phyloP scores from a whole-genome alignment of 2,329 filamentous ascomycete genomes.

The Fusarium austroafricanum region DNA sequence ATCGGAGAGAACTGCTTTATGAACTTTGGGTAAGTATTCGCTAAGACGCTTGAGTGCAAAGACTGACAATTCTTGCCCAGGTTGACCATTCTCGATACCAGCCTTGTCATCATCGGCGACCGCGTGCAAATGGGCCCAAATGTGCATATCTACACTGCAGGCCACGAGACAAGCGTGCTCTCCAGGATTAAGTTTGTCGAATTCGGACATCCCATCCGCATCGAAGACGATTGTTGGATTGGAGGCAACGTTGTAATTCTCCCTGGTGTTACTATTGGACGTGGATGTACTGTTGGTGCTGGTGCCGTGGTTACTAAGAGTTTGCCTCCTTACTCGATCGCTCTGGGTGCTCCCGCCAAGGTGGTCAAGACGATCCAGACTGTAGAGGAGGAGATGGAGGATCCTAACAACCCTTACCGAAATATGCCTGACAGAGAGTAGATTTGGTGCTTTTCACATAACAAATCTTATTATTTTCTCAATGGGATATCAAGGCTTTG shows the following conservation, averaged over 20 bases:
- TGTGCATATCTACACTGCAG: slow-evolving; percentile 76
- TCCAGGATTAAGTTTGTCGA: slow-evolving; percentile 60
- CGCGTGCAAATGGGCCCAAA: slow-evolving; percentile 78
- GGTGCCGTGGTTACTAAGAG: slow-evolving; percentile 63
- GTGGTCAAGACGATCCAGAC: slow-evolving; percentile 61
- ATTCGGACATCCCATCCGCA: slow-evolving; percentile 59
- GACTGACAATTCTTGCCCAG: slow-evolving; percentile 37
- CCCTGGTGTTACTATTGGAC: slow-evolving; percentile 64
- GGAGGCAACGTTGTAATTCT: slow-evolving; percentile 62
- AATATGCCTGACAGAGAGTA: slow-evolving; percentile 46
- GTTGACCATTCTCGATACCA: slow-evolving; percentile 77
- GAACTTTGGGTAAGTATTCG: slow-evolving; percentile 55
- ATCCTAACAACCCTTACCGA: slow-evolving; percentile 43
- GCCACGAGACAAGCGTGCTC: slow-evolving; percentile 74
- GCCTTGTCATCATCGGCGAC: slow-evolving; percentile 74
- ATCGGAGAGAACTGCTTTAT: slow-evolving; percentile 73
- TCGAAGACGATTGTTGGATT: slow-evolving; percentile 68
- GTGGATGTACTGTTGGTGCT: slow-evolving; percentile 63
- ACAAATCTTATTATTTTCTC: too few relatives aligned
- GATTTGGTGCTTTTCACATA: too few relatives aligned
- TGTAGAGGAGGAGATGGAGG: slow-evolving; percentile 47
- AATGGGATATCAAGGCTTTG: too few relatives aligned
- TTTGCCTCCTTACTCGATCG: slow-evolving; percentile 61
- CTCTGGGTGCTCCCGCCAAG: slow-evolving; percentile 60
- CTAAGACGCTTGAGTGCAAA: too few relatives aligned